Percentiles rank a stretch among this genome's conserved stretches.
These are phyloP conservation scores for Vigna radiata DNA, from an alignment of 306 rosid species.

Conservation along the genomic window DNA sequence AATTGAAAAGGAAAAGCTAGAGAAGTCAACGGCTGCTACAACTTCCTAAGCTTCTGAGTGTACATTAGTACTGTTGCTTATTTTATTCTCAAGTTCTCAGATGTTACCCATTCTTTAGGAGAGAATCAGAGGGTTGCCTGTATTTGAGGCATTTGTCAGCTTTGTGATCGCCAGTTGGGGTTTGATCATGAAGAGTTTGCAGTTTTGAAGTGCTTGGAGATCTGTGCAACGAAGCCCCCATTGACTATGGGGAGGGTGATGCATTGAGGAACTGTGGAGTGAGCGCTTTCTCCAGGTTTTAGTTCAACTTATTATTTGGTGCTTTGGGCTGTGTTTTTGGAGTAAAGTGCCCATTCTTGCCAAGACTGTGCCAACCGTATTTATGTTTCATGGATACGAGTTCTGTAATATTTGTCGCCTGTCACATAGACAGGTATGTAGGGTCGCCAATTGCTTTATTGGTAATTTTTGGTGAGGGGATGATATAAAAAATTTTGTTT, in stretches of 20 bases:
- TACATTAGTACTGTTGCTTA: conserved; percentile 47
- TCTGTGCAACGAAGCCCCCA: conserved; percentile 48
- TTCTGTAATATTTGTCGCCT: conserved; percentile 49
- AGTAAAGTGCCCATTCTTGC: conserved; percentile 38
- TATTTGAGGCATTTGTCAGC: conserved; percentile 57
- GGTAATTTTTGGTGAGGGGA: conserved; percentile 51
- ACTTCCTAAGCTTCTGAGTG: conserved; percentile 54
- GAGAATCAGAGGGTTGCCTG: conserved; percentile 55
- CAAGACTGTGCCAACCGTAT: conserved; percentile 25
- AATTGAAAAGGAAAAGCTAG: conserved; percentile 83
- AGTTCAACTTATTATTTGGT: conserved; percentile 47
- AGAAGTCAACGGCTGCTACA: conserved; percentile 71
- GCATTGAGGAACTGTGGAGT: conserved; percentile 47
- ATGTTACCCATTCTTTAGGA: conserved; percentile 54
- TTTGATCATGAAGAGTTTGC: conserved; percentile 46
- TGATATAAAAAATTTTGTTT: conserved; percentile 40
- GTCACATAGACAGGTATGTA: conserved; percentile 56
- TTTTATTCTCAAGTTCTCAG: conserved; percentile 42
- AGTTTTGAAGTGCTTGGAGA: conserved; percentile 55
- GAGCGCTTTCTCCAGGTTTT: conserved; percentile 41
- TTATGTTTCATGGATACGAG: conserved; percentile 39
- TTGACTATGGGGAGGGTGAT: conserved; percentile 36
- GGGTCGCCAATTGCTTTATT: conserved; percentile 55
- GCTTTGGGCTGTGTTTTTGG: conserved; percentile 37
- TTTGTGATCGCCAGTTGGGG: conserved; percentile 49